phyloP scores from a whole-genome alignment of 2,329 filamentous ascomycete genomes.

The Cladosporium austrohemisphaericum region DNA sequence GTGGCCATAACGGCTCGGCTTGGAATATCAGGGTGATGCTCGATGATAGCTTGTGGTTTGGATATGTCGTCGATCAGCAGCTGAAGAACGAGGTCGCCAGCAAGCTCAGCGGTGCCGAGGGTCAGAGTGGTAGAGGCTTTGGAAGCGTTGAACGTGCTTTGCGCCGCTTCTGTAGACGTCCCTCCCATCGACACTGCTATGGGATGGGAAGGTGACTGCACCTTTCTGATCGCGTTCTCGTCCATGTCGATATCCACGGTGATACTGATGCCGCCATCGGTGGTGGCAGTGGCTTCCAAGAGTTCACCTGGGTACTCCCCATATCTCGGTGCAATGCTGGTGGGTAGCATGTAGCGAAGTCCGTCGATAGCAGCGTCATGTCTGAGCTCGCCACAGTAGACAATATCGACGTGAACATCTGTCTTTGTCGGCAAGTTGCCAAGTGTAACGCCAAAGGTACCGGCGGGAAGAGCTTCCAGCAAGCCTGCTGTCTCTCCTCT shows the following conservation, averaged over 20 bases:
- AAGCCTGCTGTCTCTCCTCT: slow-evolving; percentile 61
- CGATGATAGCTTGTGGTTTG: slow-evolving; percentile 62
- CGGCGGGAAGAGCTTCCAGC: slow-evolving; percentile 59
- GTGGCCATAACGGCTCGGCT: slow-evolving; percentile 66
- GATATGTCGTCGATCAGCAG: slow-evolving; percentile 58
- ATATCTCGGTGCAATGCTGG: slow-evolving; percentile 64
- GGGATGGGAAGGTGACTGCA: slow-evolving; percentile 66
- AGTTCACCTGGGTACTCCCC: slow-evolving; percentile 46
- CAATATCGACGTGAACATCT: slow-evolving; percentile 58
- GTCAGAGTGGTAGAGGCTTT: slow-evolving; percentile 61
- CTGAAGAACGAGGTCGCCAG: slow-evolving; percentile 65
- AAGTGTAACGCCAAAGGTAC: slow-evolving; percentile 65
- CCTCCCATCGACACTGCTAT: slow-evolving; percentile 63
- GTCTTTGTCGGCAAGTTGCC: slow-evolving; percentile 62
- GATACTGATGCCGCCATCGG: slow-evolving; percentile 48
- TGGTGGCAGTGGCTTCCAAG: slow-evolving; percentile 21
- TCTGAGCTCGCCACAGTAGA: slow-evolving; percentile 67
- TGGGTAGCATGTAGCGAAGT: slow-evolving; percentile 66
- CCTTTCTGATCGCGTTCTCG: slow-evolving; percentile 54
- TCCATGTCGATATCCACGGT: slow-evolving; percentile 58
- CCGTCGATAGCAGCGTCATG: slow-evolving; percentile 67
- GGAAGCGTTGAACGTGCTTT: slow-evolving; percentile 50
- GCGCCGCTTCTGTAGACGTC: slow-evolving; percentile 43
- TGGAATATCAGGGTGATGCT: slow-evolving; percentile 59
- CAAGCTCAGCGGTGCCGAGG: slow-evolving; percentile 51